Conservation (phyloP, 257 asterid species). For the Avicennia marina region DNA sequence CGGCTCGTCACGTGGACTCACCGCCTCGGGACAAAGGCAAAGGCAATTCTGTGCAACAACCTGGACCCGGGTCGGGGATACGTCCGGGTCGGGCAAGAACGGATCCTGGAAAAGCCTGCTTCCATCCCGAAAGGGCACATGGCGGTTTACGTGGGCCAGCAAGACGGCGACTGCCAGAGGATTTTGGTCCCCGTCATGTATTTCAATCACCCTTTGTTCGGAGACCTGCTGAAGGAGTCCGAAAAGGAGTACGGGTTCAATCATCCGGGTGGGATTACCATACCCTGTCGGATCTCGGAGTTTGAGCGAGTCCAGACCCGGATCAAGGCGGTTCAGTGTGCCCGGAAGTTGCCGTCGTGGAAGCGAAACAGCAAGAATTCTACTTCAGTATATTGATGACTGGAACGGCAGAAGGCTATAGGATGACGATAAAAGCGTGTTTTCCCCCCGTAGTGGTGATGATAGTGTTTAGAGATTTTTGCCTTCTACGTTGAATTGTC, state of each 20-base stretch:
- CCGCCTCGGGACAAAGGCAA: constrained; percentile 44
- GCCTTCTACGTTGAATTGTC: no score
- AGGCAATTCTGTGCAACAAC: constrained; percentile 32
- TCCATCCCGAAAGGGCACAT: constrained; percentile 64
- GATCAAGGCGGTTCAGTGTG: constrained; percentile 49
- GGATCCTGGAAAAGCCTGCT: constrained; percentile 20
- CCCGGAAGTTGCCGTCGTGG: constrained; percentile 28
- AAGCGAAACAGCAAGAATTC: no score
- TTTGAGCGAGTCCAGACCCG: constrained; percentile 86
- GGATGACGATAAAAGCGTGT: neutral
- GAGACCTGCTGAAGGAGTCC: constrained; percentile 59
- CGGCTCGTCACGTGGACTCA: constrained; percentile 43
- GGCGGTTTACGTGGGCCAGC: constrained; percentile 81
- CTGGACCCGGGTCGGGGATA: constrained; percentile 26
- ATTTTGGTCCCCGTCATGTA: constrained; percentile 70
- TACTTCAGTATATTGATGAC: no score
- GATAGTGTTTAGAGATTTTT: no score
- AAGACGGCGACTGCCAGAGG: constrained; percentile 56
- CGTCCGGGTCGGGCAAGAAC: constrained; percentile 50
- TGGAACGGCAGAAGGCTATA: neutral
- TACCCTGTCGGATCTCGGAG: constrained; percentile 90
- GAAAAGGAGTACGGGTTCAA: constrained; percentile 75
- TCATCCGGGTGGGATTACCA: constrained; percentile 79
- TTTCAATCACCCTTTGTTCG: constrained; percentile 75
- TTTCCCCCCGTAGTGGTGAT: no score